Conservation (phyloP, 805 yeast species). For the Cyberlindnera lachancei region DNA sequence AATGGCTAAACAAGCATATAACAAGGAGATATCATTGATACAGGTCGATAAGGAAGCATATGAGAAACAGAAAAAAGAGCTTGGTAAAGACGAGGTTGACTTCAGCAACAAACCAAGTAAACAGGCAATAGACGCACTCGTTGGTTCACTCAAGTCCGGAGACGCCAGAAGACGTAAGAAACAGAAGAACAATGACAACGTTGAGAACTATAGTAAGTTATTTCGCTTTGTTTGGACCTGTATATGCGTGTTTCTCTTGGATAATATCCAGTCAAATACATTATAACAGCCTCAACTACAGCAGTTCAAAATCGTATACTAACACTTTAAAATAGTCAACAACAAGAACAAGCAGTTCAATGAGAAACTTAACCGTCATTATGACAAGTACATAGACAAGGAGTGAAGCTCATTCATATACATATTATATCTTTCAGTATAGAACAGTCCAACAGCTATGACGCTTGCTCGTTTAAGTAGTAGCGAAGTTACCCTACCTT, state of each 20-base stretch:
- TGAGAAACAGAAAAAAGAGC: conserved; percentile 27
- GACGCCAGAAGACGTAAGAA: conserved; percentile 27
- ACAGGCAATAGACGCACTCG: conserved; percentile 26
- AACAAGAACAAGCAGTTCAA: conserved; percentile 72
- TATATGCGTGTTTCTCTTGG: too few species aligned
- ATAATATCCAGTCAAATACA: too few species aligned
- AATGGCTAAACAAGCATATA: conserved; percentile 55
- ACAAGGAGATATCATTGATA: conserved; percentile 39
- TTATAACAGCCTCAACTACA: too few species aligned
- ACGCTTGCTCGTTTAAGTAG: too few species aligned
- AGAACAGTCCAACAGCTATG: too few species aligned
- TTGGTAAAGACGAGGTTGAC: conserved; percentile 17
- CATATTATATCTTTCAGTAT: too few species aligned
- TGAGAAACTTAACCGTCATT: conserved; percentile 47
- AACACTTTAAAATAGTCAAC: conserved; percentile 31
- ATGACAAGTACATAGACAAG: conserved; percentile 2
- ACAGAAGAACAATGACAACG: conserved; percentile 31
- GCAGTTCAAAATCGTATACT: too few species aligned
- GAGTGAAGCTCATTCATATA: background rate
- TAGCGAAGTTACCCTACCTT: too few species aligned
- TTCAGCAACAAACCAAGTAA: conserved; percentile 31
- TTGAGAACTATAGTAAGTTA: conserved; percentile 26
- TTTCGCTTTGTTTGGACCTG: background rate
- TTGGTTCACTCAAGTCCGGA: conserved; percentile 17
- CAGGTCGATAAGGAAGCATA: conserved; percentile 36